phyloP scores from a whole-genome alignment of 495 filamentous ascomycete species.

The Penicillium samsonianum region DNA sequence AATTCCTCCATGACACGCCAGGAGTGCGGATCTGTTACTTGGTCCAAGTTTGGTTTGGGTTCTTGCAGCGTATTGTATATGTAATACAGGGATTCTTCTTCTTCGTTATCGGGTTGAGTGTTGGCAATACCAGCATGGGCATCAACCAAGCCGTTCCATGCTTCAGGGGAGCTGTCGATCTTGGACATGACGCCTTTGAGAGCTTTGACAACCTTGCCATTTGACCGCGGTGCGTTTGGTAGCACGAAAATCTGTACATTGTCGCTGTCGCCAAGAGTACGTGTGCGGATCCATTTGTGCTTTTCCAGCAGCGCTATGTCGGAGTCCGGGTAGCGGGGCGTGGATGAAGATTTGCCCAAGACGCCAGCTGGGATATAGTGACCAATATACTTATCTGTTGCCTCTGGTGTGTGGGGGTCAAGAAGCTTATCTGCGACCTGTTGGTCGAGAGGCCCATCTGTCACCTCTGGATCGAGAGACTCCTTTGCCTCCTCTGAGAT shows the following conservation, averaged over 20 bases:
- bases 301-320: slow-evolving; percentile 33
- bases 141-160: slow-evolving; percentile 55
- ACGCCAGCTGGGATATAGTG: slow-evolving; percentile 21
- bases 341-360: slow-evolving; percentile 2
- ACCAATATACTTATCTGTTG: background rate
- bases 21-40: slow-evolving; percentile 56
- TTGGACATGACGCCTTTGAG: slow-evolving; percentile 52
- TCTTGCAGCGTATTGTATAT: slow-evolving; percentile 85
- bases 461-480: background rate
- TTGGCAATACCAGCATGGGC: slow-evolving; percentile 4
- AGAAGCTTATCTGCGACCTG: background rate
- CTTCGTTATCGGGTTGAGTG: slow-evolving; percentile 18
- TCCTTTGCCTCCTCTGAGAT: background rate
- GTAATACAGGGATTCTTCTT: slow-evolving; percentile 69
- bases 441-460: background rate
- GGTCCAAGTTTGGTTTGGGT: slow-evolving; percentile 58
- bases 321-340: slow-evolving; percentile 13
- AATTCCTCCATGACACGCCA: slow-evolving; percentile 63
- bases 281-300: slow-evolving; percentile 38
- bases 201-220: slow-evolving; percentile 23
- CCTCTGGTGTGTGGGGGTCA: background rate
- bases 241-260: slow-evolving; percentile 63
- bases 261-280: slow-evolving; percentile 13
- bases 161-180: slow-evolving; percentile 56
- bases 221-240: slow-evolving; percentile 55